phyloP scores from a whole-genome alignment of 345 rosid genomes.

The Murraya koenigii region DNA sequence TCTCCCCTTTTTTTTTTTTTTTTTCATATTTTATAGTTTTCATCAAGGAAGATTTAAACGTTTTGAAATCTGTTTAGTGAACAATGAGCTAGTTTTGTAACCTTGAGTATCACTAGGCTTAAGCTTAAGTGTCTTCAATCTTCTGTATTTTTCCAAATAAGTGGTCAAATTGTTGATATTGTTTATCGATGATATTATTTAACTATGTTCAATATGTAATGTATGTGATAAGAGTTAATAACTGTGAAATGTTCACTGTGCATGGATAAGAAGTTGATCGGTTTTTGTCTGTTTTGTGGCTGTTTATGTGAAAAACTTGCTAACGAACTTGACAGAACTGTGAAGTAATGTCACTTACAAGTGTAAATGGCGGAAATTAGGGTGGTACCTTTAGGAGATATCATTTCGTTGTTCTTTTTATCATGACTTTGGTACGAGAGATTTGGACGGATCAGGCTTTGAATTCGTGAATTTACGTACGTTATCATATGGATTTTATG shows the following conservation, averaged over 20 bases:
- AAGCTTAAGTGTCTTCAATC: background rate
- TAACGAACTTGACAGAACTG: background rate
- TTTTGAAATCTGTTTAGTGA: slow-evolving; percentile 3
- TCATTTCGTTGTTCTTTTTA: background rate
- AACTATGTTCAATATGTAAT: background rate
- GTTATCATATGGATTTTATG: background rate
- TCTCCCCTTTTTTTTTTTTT: background rate
- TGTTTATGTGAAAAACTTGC: background rate
- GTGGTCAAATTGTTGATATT: background rate
- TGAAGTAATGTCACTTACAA: background rate
- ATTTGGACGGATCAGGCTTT: background rate
- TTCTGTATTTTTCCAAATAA: background rate
- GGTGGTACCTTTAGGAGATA: background rate
- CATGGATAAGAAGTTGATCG: background rate
- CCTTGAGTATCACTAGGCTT: background rate
- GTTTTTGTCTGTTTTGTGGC: background rate
- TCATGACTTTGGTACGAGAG: background rate
- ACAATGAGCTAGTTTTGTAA: background rate
- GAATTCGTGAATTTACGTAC: background rate
- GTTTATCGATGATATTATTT: background rate
- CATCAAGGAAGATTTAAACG: background rate
- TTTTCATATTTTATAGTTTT: background rate
- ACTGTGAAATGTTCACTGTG: background rate
- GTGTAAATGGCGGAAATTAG: background rate
- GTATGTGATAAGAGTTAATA: background rate